Evolutionary conservation across 2,329 filamentous ascomycete genomes (phyloP).

Genomic region (Dactylellina sp.): DNA sequence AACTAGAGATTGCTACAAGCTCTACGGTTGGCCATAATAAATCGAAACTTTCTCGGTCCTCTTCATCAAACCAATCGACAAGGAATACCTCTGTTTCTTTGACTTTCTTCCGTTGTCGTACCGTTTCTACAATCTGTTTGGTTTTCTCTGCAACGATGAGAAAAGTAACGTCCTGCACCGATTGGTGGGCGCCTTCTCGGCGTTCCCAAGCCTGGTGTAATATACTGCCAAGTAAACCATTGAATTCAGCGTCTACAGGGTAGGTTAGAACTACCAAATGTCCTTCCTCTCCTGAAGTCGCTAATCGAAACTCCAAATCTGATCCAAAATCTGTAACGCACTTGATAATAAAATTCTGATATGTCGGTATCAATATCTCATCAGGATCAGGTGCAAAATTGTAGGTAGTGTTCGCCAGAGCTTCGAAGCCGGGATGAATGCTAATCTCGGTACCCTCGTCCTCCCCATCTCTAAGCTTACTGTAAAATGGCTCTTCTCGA

Average conservation of each 20-base stretch:
- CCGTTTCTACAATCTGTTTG: neutral
- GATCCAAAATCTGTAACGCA: neutral
- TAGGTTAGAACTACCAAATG: neutral
- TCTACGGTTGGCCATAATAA: neutral
- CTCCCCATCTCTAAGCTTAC: neutral
- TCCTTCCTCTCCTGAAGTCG: conserved; percentile 6
- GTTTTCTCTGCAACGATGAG: neutral
- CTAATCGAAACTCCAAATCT: neutral
- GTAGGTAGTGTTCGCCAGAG: conserved; percentile 3
- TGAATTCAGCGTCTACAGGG: neutral
- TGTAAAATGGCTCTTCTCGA: neutral
- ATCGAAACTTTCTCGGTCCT: neutral
- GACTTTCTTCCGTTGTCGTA: neutral
- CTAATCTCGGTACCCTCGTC: neutral
- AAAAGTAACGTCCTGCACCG: conserved; percentile 8
- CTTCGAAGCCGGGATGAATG: conserved; percentile 9
- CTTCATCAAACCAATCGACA: conserved; percentile 3
- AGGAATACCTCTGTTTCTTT: neutral
- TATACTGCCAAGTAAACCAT: neutral
- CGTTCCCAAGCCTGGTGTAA: conserved; percentile 3
- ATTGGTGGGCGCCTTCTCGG: neutral
- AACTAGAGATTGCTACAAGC: neutral
- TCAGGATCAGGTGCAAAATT: conserved; percentile 1
- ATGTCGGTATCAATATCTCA: neutral
- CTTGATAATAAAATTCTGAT: neutral